Evolutionary conservation across 768 basidiomycete genomes (phyloP).

Genomic region (Thelephora ganbajun): DNA sequence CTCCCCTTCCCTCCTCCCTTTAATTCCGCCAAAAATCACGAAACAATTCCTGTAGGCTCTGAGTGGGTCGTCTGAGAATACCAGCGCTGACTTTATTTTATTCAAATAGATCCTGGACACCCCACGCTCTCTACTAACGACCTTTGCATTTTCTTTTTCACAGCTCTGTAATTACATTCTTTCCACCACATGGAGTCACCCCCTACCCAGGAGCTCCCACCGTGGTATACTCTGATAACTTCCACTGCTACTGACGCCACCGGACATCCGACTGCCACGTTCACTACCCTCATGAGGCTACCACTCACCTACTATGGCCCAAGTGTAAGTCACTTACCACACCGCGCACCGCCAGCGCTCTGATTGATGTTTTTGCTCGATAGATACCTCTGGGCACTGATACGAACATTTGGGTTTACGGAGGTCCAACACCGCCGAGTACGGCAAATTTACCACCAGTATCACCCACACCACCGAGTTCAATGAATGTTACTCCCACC

Average conservation of each 20-base stretch:
- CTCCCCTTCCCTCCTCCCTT: too few relatives aligned
- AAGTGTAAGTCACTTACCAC: conserved; percentile 38
- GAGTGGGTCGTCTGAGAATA: too few relatives aligned
- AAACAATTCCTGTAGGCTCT: too few relatives aligned
- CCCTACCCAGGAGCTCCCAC: conserved; percentile 53
- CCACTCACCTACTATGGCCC: conserved; percentile 78
- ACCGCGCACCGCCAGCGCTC: background rate
- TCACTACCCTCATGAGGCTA: conserved; percentile 41
- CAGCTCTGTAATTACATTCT: conserved; percentile 3
- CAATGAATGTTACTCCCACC: conserved; percentile 7
- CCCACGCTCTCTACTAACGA: too few relatives aligned
- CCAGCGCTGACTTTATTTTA: too few relatives aligned
- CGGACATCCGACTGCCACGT: conserved; percentile 41
- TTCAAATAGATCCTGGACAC: too few relatives aligned
- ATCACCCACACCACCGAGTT: conserved; percentile 7
- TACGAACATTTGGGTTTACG: conserved; percentile 48
- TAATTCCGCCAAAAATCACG: too few relatives aligned
- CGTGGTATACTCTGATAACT: conserved; percentile 56
- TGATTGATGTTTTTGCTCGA: conserved; percentile 3
- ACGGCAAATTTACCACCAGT: conserved; percentile 8
- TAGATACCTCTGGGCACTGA: conserved; percentile 63
- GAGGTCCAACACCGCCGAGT: conserved; percentile 54
- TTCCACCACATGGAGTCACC: conserved; percentile 14
- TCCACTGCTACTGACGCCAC: conserved; percentile 36
- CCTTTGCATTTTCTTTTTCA: conserved; percentile 1